These are phyloP conservation scores for Schwanniomyces vanrijiae DNA, from an alignment of 805 yeast genomes.

Conservation along the genomic window DNA sequence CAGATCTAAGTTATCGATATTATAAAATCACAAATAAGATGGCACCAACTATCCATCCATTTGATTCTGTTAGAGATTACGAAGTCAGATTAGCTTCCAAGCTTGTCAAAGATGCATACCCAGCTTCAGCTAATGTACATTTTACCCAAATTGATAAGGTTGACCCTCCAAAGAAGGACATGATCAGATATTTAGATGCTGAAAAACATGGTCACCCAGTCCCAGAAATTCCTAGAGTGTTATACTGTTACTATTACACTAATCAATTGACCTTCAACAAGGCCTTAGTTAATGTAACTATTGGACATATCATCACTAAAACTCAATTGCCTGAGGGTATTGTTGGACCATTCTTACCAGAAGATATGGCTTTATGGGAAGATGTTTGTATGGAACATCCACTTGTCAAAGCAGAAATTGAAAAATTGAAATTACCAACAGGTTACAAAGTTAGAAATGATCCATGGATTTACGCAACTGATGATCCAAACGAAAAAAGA, in stretches of 20 bases:
- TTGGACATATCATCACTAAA: slow-evolving; percentile 60
- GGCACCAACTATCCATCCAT: slow-evolving; percentile 45
- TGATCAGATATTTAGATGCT: slow-evolving; percentile 66
- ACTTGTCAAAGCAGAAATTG: slow-evolving; percentile 59
- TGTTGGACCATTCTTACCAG: slow-evolving; percentile 72
- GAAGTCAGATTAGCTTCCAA: slow-evolving; percentile 60
- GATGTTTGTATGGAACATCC: slow-evolving; percentile 53
- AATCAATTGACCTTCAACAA: slow-evolving; percentile 58
- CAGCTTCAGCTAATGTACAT: slow-evolving; percentile 54
- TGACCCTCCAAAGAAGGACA: slow-evolving; percentile 78
- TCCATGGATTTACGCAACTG: slow-evolving; percentile 88
- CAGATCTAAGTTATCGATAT: background rate
- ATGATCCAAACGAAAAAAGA: slow-evolving; percentile 57
- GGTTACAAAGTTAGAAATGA: slow-evolving; percentile 59
- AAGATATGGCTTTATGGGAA: slow-evolving; percentile 59
- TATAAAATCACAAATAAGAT: background rate
- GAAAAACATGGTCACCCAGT: slow-evolving; percentile 50
- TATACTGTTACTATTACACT: slow-evolving; percentile 66
- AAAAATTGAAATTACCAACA: slow-evolving; percentile 62
- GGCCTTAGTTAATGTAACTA: slow-evolving; percentile 66
- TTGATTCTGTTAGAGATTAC: slow-evolving; percentile 56
- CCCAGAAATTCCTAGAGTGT: slow-evolving; percentile 67
- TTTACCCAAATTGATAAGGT: slow-evolving; percentile 65
- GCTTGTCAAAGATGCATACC: slow-evolving; percentile 58
- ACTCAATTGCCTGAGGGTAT: slow-evolving; percentile 57